phyloP scores from a whole-genome alignment of 495 filamentous ascomycete genomes.

The Penicillium daleae region DNA sequence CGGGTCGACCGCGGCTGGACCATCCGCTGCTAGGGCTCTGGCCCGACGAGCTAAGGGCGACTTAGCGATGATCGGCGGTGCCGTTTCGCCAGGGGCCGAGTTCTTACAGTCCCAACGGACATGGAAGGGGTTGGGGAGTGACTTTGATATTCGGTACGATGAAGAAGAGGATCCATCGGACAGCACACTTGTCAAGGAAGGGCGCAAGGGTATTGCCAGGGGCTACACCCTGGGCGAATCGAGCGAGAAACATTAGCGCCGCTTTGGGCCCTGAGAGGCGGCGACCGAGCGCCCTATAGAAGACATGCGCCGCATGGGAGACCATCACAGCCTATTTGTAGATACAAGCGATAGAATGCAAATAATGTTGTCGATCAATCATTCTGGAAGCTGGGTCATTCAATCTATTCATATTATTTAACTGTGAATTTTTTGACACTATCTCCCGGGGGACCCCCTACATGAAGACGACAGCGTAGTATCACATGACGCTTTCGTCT shows the following conservation, averaged over 20 bases:
- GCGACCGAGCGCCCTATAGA: conserved; percentile 1
- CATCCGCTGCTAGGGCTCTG: conserved; percentile 50
- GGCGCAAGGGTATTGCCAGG: conserved; percentile 84
- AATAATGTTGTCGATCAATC: not conserved
- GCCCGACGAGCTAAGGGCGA: conserved; percentile 67
- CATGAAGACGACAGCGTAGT: not conserved
- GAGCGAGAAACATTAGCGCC: conserved; percentile 37
- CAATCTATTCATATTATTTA: not conserved
- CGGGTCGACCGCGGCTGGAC: conserved; percentile 34
- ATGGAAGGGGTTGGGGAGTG: conserved; percentile 91
- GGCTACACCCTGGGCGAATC: conserved; percentile 79
- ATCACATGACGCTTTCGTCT: conserved; percentile 33
- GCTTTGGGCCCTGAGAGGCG: not conserved
- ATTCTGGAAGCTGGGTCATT: not conserved
- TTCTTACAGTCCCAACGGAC: conserved; percentile 80
- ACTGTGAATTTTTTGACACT: too few relatives aligned
- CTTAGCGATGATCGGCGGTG: conserved; percentile 74
- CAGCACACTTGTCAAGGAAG: conserved; percentile 71
- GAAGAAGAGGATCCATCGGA: conserved; percentile 55
- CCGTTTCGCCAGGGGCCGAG: conserved; percentile 88
- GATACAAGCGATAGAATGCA: conserved; percentile 2
- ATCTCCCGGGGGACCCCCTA: too few relatives aligned
- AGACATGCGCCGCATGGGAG: not conserved
- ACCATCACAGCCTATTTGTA: conserved; percentile 9
- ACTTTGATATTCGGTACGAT: conserved; percentile 73